phyloP scores from a whole-genome alignment of 1,284 basidiomycete genomes.

The Sanghuangporus baumii region DNA sequence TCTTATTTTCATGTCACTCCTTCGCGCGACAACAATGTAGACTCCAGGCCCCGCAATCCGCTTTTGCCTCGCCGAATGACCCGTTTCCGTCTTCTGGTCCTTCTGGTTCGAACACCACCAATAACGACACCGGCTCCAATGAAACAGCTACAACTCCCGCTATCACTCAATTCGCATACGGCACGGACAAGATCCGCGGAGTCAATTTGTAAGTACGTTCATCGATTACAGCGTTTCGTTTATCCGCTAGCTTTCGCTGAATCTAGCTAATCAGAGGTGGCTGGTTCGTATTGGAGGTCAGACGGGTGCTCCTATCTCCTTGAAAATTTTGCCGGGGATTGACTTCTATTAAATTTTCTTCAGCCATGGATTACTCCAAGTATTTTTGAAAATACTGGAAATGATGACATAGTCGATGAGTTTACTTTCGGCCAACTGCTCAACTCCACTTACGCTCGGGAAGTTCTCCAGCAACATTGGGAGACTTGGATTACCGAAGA shows the following conservation, averaged over 20 bases:
- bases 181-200: constrained; percentile 20
- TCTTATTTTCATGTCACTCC: background rate
- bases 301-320: background rate
- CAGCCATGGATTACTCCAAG: constrained; percentile 76
- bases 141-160: constrained; percentile 1
- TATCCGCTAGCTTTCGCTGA: background rate
- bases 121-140: constrained; percentile 6
- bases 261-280: constrained; percentile 17
- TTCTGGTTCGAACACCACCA: constrained; percentile 8
- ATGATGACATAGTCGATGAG: constrained; percentile 60
- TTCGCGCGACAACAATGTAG: constrained; percentile 14
- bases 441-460: constrained; percentile 39
- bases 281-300: constrained; percentile 24
- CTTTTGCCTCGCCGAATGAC: constrained; percentile 10
- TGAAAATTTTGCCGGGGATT: background rate
- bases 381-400: constrained; percentile 58
- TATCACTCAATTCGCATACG: constrained; percentile 16
- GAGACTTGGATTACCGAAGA: constrained; percentile 69
- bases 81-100: constrained; percentile 12
- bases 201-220: constrained; percentile 20
- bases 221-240: background rate
- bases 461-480: constrained; percentile 58
- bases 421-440: constrained; percentile 60
- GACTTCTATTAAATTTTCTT: background rate
- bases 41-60: constrained; percentile 8